These are phyloP conservation scores for Podospora pseudocomata DNA, from an alignment of 495 filamentous ascomycete species.

Conservation along the genomic window DNA sequence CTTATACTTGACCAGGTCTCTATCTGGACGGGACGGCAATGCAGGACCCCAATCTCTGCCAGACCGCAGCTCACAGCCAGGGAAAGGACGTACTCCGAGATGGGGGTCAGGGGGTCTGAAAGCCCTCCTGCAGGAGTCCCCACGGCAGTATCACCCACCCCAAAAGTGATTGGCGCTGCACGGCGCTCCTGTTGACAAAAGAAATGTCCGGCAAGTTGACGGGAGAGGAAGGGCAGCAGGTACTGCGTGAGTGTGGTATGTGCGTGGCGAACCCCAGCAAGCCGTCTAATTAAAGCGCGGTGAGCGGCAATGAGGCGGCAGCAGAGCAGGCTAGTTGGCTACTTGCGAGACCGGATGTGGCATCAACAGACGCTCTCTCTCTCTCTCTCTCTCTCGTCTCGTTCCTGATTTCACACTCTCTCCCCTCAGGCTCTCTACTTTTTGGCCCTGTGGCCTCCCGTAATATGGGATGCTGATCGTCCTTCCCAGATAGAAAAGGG, in stretches of 20 bases:
- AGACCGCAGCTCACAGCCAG: constrained; percentile 20
- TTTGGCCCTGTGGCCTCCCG: constrained; percentile 31
- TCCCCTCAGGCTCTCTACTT: not conserved
- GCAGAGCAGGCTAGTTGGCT: constrained; percentile 12
- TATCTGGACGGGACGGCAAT: constrained; percentile 25
- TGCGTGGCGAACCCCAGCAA: constrained; percentile 21
- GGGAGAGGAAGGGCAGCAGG: constrained; percentile 10
- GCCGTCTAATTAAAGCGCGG: constrained; percentile 27
- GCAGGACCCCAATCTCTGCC: constrained; percentile 37
- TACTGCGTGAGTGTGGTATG: constrained; percentile 2
- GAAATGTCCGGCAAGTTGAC: constrained; percentile 20
- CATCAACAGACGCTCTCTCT: constrained; percentile 20
- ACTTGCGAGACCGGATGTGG: constrained; percentile 21
- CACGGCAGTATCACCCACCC: constrained; percentile 30
- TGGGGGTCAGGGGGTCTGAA: constrained; percentile 25
- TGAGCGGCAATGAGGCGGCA: constrained; percentile 22
- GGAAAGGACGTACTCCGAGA: constrained; percentile 18
- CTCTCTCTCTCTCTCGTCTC: constrained; percentile 3
- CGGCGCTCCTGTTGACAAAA: constrained; percentile 20
- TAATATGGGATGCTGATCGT: constrained; percentile 30
- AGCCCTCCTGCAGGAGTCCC: constrained; percentile 16
- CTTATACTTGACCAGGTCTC: constrained; percentile 41
- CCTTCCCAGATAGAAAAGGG: constrained; percentile 10
- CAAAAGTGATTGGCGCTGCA: constrained; percentile 32
- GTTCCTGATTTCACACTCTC: not conserved